Conservation (phyloP, 352 stramenopile genomes). For the Globisporangium iwayamae region DNA sequence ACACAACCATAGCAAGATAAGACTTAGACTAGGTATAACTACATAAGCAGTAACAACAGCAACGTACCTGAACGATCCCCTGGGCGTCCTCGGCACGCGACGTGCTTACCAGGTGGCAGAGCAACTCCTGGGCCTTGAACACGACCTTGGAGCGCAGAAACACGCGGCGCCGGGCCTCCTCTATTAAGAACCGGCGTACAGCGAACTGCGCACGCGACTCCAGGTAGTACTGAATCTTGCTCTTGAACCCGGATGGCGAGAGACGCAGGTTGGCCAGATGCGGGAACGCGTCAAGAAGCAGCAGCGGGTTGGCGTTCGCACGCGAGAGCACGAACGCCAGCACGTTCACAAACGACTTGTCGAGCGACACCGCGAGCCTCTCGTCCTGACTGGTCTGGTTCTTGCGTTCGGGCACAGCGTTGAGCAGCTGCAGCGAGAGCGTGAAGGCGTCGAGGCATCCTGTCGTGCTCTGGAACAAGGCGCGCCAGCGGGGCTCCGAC, state of each 20-base stretch:
- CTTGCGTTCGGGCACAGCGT: slow-evolving; percentile 38
- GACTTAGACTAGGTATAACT: neutral
- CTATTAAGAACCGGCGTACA: slow-evolving; percentile 46
- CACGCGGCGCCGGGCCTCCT: slow-evolving; percentile 46
- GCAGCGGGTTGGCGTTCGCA: slow-evolving; percentile 30
- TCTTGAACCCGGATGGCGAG: slow-evolving; percentile 38
- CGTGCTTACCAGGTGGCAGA: slow-evolving; percentile 55
- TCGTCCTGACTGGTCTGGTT: slow-evolving; percentile 15
- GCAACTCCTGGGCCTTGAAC: slow-evolving; percentile 36
- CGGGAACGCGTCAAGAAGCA: slow-evolving; percentile 48
- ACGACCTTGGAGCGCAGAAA: slow-evolving; percentile 44
- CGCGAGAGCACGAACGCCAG: slow-evolving; percentile 34
- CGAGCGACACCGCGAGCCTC: slow-evolving; percentile 22
- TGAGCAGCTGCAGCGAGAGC: slow-evolving; percentile 49
- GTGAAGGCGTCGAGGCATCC: slow-evolving; percentile 47
- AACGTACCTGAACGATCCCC: slow-evolving; percentile 64
- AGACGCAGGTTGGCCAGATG: slow-evolving; percentile 50
- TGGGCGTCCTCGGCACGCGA: slow-evolving; percentile 60
- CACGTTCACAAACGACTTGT: slow-evolving; percentile 35
- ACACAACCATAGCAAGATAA: neutral
- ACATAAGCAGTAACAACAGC: neutral
- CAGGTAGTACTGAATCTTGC: slow-evolving; percentile 37
- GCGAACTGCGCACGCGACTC: slow-evolving; percentile 59
- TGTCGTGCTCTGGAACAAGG: slow-evolving; percentile 37
- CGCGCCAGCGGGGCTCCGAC: slow-evolving; percentile 40